Conservation (phyloP, 139 green algal genomes). For the Nannochloris sp. region DNA sequence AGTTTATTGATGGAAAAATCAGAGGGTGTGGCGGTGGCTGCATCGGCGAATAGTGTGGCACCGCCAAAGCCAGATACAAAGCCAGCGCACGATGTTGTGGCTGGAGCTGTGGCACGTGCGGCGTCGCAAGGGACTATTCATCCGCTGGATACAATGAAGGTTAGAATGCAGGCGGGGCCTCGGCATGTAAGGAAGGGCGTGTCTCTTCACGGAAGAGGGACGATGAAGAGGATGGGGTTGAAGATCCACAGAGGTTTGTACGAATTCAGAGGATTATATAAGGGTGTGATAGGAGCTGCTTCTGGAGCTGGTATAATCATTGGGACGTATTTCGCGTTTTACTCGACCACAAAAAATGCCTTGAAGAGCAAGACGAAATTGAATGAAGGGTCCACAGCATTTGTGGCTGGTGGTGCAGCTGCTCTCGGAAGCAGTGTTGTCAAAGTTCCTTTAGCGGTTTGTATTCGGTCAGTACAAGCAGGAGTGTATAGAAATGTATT, state of each 20-base stretch:
- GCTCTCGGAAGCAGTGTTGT: constrained; percentile 71
- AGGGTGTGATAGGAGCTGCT: constrained; percentile 77
- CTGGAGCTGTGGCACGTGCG: constrained; percentile 71
- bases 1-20: too few species aligned
- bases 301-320: constrained; percentile 87
- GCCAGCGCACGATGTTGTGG: constrained; percentile 63
- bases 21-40: constrained; percentile 3
- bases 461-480: constrained; percentile 78
- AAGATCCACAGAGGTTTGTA: constrained; percentile 6
- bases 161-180: constrained; percentile 34
- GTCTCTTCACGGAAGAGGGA: too few species aligned
- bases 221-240: not conserved
- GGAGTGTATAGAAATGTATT: constrained; percentile 75
- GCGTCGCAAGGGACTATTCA: constrained; percentile 83
- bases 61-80: constrained; percentile 9
- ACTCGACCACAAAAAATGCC: constrained; percentile 54
- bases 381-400: constrained; percentile 47
- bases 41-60: not conserved
- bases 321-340: constrained; percentile 90
- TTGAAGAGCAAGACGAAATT: constrained; percentile 36
- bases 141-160: constrained; percentile 88
- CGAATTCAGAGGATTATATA: constrained; percentile 31
- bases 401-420: constrained; percentile 62
- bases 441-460: constrained; percentile 84
- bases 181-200: too few species aligned